phyloP scores from a whole-genome alignment of 805 yeast genomes.

The Clavispora santaluciae region DNA sequence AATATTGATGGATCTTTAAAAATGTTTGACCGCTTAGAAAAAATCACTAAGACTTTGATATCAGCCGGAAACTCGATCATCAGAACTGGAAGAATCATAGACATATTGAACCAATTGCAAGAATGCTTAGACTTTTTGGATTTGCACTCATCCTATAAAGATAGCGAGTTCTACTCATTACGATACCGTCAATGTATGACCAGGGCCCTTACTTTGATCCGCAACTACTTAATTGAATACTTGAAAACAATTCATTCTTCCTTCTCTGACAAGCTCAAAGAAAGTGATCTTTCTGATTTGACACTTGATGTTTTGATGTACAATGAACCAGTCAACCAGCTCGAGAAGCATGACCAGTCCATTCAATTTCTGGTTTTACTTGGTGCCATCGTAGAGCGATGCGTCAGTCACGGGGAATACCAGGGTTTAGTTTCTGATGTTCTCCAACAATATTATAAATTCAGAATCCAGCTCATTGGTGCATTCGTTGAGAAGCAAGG shows the following conservation, averaged over 20 bases:
- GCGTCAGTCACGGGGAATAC: slow-evolving; percentile 45
- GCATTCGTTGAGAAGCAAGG: slow-evolving; percentile 34
- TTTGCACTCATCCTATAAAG: slow-evolving; percentile 51
- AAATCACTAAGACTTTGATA: slow-evolving; percentile 63
- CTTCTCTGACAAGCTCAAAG: slow-evolving; percentile 4
- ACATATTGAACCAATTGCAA: slow-evolving; percentile 54
- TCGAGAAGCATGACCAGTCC: slow-evolving; percentile 13
- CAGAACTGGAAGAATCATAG: slow-evolving; percentile 29
- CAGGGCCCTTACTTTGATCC: slow-evolving; percentile 69
- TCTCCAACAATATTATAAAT: slow-evolving; percentile 54
- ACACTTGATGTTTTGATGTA: slow-evolving; percentile 14
- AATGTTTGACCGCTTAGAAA: slow-evolving; percentile 67
- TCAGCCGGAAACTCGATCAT: slow-evolving; percentile 65
- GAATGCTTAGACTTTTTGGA: slow-evolving; percentile 58
- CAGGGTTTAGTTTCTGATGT: slow-evolving; percentile 66
- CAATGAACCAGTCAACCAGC: slow-evolving; percentile 13
- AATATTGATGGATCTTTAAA: slow-evolving; percentile 47
- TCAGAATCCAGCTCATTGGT: slow-evolving; percentile 48
- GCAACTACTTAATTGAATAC: slow-evolving; percentile 55
- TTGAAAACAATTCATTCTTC: slow-evolving; percentile 21
- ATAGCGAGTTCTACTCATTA: slow-evolving; percentile 60
- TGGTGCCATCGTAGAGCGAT: slow-evolving; percentile 10
- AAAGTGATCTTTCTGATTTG: slow-evolving; percentile 5
- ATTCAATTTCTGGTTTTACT: slow-evolving; percentile 11
- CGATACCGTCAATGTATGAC: slow-evolving; percentile 82